These are phyloP conservation scores for Poa pratensis DNA, from an alignment of 176 grass and related monocot genomes.

Conservation along the genomic window DNA sequence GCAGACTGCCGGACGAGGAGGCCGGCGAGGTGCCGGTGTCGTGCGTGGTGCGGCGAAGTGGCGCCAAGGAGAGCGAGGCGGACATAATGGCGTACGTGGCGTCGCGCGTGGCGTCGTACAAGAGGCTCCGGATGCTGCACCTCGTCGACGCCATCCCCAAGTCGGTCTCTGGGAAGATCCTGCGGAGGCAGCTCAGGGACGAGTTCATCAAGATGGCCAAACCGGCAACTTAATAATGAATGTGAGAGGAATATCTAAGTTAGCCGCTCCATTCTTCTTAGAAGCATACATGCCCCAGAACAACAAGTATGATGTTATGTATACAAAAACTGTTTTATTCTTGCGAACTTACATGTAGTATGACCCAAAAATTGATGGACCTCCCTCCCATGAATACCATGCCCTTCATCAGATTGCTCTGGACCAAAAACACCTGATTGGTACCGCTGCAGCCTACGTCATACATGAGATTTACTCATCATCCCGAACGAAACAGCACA, in stretches of 20 bases:
- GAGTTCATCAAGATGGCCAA: slow-evolving; percentile 43
- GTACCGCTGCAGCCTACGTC: background rate
- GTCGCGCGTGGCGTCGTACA: slow-evolving; percentile 69
- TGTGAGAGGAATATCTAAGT: background rate
- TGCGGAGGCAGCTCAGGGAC: slow-evolving; percentile 81
- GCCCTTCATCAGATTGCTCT: background rate
- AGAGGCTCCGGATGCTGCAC: slow-evolving; percentile 63
- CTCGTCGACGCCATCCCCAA: slow-evolving; percentile 82
- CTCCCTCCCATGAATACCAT: too few relatives aligned
- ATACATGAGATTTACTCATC: background rate
- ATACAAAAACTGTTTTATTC: too few relatives aligned
- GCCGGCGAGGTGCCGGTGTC: slow-evolving; percentile 82
- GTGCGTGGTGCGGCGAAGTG: slow-evolving; percentile 63
- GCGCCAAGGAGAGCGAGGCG: slow-evolving; percentile 54
- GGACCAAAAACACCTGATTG: background rate
- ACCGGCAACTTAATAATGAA: background rate
- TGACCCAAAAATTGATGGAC: too few relatives aligned
- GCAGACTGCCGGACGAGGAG: slow-evolving; percentile 84
- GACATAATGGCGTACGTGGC: slow-evolving; percentile 75
- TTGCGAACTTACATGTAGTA: too few relatives aligned
- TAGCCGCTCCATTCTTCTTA: background rate
- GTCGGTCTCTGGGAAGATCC: slow-evolving; percentile 84
- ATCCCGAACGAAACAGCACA: background rate
- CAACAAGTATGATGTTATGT: background rate
- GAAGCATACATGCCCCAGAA: background rate